Evolutionary conservation across 192 early-diverging fungal species (phyloP), one percentile per base, ranked within the genome.

Genomic region (Backusella australiensis): DNA sequence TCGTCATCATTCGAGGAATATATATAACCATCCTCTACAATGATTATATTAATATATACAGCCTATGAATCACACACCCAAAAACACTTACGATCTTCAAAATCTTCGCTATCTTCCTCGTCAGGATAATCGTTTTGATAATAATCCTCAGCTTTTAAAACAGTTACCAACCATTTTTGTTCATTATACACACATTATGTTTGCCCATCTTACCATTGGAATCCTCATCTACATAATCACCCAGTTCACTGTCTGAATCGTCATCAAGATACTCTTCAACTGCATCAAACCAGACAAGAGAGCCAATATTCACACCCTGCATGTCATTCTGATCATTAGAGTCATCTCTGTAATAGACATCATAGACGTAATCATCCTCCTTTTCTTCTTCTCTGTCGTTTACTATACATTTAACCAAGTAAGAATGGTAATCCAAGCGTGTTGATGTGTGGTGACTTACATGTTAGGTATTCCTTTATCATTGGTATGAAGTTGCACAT

Each of bases 101-200:
- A 77, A 1, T 77, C 80, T 0, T 83, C 81, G 59, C 79, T 80
- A 21, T 78, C 69, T 35, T 88, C 88, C 68, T 94, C 91, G 12
- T 94, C 93, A 3, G 93, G 93, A 70, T 94, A 94, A 75, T 93
- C 91, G 78, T 94, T 91, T 72, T 89, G 87, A 77, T 94, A 94
- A 77, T 90, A 92, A 78, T 93, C 91, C 77, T 94, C 93, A 1
- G 93, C 89, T 84, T 82, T 78, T 68, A 29, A 34, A 68, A 68
- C 42, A 17, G 34, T 12, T n/a, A 34, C 14, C 21, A 29, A 63
- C 23, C 56, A 63, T 15, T 5, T 0, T 29, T 26, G 23, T 3
- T 29, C 56, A 63, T 59, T 26, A 59, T 12, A 44, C 38, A 17
- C 11, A 12, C 52, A 59, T 23, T 26, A 19, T 19, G 3, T 56